These are phyloP conservation scores for Penicillium vulpinum DNA, from an alignment of 2,329 filamentous ascomycete genomes.

Conservation along the genomic window DNA sequence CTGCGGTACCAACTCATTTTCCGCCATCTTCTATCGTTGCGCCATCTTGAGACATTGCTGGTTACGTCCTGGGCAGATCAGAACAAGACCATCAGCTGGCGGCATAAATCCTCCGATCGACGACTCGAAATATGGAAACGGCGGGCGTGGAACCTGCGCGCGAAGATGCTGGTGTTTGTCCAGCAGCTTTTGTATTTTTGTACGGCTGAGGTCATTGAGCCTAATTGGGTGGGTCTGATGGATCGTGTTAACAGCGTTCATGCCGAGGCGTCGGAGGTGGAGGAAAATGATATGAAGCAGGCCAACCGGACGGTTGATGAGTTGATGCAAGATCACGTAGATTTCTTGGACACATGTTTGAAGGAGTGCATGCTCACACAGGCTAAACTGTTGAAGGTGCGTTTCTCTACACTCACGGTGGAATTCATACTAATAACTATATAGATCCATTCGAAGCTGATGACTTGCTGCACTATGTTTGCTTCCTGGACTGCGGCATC, in stretches of 20 bases:
- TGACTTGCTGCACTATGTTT: constrained; percentile 94
- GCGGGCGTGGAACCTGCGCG: constrained; percentile 84
- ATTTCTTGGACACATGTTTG: constrained; percentile 94
- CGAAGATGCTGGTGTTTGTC: constrained; percentile 94
- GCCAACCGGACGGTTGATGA: constrained; percentile 87
- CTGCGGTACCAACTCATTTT: constrained; percentile 96
- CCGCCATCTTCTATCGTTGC: constrained; percentile 84
- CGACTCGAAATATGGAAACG: constrained; percentile 90
- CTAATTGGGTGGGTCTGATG: constrained; percentile 95
- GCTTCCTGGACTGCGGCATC: constrained; percentile 79
- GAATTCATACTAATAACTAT: constrained; percentile 6
- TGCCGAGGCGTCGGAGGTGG: constrained; percentile 40
- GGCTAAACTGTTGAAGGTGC: constrained; percentile 84
- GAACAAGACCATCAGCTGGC: constrained; percentile 77
- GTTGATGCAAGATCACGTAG: constrained; percentile 98
- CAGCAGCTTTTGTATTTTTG: constrained; percentile 97
- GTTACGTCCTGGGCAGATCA: constrained; percentile 89
- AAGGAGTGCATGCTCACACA: constrained; percentile 99
- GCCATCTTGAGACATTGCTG: constrained; percentile 84
- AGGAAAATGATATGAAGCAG: constrained; percentile 44
- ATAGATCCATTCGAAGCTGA: constrained; percentile 94
- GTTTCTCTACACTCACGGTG: constrained; percentile 22
- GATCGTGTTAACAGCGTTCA: constrained; percentile 68
- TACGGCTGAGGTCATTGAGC: constrained; percentile 94
- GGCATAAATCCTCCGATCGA: constrained; percentile 70